Evolutionary conservation across 2,329 filamentous ascomycete species (phyloP).

Genomic region (Triangularia setosa): DNA sequence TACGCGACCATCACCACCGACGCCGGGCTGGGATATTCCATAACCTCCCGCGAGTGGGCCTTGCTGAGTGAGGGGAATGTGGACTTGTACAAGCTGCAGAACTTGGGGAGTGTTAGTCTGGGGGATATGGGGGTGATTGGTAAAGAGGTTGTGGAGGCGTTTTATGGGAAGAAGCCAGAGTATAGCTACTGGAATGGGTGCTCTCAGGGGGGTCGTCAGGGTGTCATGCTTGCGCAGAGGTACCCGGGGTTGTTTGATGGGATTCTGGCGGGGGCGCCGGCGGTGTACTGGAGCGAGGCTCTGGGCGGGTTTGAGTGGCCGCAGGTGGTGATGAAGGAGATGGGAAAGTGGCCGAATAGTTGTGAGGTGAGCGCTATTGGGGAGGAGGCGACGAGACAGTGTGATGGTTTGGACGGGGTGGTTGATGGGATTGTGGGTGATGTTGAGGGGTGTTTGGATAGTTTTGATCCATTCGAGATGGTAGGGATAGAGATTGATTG

Average conservation of each 20-base stretch:
- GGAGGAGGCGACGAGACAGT: constrained; percentile 37
- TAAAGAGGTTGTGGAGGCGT: constrained; percentile 45
- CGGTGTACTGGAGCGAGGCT: constrained; percentile 36
- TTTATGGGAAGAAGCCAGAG: constrained; percentile 41
- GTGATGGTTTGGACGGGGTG: constrained; percentile 42
- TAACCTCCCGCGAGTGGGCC: constrained; percentile 21
- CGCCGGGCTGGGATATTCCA: constrained; percentile 18
- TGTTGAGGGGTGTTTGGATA: constrained; percentile 31
- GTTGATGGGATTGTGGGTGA: constrained; percentile 41
- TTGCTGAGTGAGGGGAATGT: constrained; percentile 25
- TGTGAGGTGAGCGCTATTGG: constrained; percentile 37
- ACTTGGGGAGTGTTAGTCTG: constrained; percentile 24
- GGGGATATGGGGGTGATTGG: constrained; percentile 32
- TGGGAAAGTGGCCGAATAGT: constrained; percentile 31
- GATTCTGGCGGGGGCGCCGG: constrained; percentile 45
- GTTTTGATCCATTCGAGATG: constrained; percentile 29
- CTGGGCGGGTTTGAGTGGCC: constrained; percentile 24
- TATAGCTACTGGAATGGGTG: constrained; percentile 55
- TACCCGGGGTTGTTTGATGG: constrained; percentile 54
- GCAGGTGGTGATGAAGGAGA: constrained; percentile 33
- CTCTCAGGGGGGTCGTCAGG: constrained; percentile 53
- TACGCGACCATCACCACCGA: constrained; percentile 29
- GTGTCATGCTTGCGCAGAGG: constrained; percentile 45
- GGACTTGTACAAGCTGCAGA: constrained; percentile 22
- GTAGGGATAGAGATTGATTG: constrained; percentile 26